Percentiles rank a stretch among this genome's conserved stretches.
Conservation (phyloP, 2,329 filamentous ascomycete genomes). For the Endoconidiophora laricicola region DNA sequence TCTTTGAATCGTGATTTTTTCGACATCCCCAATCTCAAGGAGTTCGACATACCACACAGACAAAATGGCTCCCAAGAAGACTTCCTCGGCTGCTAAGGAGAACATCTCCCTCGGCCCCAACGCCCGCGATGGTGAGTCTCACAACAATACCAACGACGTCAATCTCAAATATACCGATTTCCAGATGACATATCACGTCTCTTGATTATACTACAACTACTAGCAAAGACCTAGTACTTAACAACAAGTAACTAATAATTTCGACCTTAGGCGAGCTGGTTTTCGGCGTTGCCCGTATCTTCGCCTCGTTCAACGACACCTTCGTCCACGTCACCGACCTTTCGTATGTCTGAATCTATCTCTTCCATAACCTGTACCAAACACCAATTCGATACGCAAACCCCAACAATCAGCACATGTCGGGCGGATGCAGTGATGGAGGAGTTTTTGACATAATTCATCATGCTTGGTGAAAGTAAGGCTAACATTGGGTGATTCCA, state of each 20-base stretch:
- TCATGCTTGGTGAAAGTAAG: conserved; percentile 17
- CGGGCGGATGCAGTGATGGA: background rate
- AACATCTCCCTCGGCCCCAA: conserved; percentile 97
- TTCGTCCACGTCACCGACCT: conserved; percentile 99
- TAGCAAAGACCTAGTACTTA: background rate
- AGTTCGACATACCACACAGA: conserved; percentile 18
- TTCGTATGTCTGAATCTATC: conserved; percentile 39
- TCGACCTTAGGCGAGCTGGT: conserved; percentile 65
- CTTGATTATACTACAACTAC: background rate
- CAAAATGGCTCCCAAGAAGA: conserved; percentile 92
- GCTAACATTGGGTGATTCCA: conserved; percentile 58
- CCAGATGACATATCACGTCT: background rate
- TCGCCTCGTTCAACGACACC: conserved; percentile 86
- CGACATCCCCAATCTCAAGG: conserved; percentile 14
- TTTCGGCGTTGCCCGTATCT: conserved; percentile 95
- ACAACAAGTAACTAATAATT: conserved; percentile 14
- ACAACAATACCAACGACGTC: background rate
- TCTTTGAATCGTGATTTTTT: conserved; percentile 11
- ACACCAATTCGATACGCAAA: background rate
- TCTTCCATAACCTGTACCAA: background rate
- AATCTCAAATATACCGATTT: background rate
- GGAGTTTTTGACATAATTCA: background rate
- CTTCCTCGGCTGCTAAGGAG: conserved; percentile 69
- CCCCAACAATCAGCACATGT: background rate
- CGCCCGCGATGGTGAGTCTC: conserved; percentile 70